These are phyloP conservation scores for Mixia osmundae DNA, from an alignment of 1,284 basidiomycete genomes.

Conservation along the genomic window DNA sequence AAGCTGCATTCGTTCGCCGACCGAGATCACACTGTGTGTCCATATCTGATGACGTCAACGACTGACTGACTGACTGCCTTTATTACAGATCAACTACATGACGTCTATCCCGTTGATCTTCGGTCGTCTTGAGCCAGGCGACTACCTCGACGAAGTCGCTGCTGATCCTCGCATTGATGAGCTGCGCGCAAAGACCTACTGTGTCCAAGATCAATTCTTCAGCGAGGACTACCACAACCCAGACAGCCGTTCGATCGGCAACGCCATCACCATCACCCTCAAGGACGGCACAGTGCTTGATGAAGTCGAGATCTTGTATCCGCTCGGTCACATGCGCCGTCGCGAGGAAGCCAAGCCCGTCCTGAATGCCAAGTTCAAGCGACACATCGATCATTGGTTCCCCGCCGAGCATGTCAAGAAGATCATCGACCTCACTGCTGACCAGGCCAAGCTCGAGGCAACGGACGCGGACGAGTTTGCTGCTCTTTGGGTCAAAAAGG, in stretches of 20 bases:
- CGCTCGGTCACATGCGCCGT: constrained; percentile 12
- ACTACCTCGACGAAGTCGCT: constrained; percentile 61
- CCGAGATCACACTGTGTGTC: constrained; percentile 41
- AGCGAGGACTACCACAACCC: constrained; percentile 42
- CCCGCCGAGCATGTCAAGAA: constrained; percentile 41
- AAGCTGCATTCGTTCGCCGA: constrained; percentile 79
- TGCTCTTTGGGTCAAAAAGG: constrained; percentile 42
- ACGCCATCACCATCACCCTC: constrained; percentile 60
- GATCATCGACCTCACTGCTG: constrained; percentile 47
- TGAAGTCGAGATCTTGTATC: constrained; percentile 65
- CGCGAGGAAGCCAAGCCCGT: constrained; percentile 71
- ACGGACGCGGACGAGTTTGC: constrained; percentile 63
- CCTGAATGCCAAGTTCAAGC: constrained; percentile 41
- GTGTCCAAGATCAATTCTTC: constrained; percentile 45
- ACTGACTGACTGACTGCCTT: not conserved
- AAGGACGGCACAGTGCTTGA: constrained; percentile 72
- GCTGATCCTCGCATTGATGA: constrained; percentile 64
- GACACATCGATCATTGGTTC: constrained; percentile 56
- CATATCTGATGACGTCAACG: too few relatives aligned
- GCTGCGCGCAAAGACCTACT: constrained; percentile 59
- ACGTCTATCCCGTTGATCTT: constrained; percentile 70
- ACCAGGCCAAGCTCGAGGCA: constrained; percentile 37
- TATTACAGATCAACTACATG: constrained; percentile 43
- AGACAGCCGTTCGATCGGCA: constrained; percentile 69
- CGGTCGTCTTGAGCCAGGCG: constrained; percentile 60